phyloP scores from a whole-genome alignment of 257 asterid species.

The Plantago major region DNA sequence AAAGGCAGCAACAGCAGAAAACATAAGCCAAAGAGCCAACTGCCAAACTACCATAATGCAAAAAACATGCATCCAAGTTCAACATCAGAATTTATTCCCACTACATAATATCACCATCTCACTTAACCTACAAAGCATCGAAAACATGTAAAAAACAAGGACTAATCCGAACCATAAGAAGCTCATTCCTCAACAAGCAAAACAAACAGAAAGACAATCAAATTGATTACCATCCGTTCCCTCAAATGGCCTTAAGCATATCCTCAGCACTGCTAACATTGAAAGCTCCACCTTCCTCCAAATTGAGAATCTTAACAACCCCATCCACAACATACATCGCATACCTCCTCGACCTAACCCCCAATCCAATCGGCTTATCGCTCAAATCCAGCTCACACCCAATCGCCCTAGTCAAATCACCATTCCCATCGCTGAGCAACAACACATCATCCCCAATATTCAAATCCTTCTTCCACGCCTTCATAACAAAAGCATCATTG shows the following conservation, averaged over 20 bases:
- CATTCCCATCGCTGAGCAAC: constrained; percentile 90
- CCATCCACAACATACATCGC: constrained; percentile 86
- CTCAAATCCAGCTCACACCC: constrained; percentile 92
- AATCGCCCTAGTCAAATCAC: constrained; percentile 67
- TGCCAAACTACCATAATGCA: background rate
- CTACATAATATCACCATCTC: background rate
- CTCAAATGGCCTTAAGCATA: constrained; percentile 64
- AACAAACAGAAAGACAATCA: constrained; percentile 5
- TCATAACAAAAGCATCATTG: constrained; percentile 93
- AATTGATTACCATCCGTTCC: background rate
- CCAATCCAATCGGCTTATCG: constrained; percentile 89
- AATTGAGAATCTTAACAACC: constrained; percentile 69
- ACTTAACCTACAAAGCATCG: constrained; percentile 5
- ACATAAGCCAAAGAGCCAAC: background rate
- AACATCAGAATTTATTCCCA: constrained; percentile 20
- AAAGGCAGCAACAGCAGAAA: too few species aligned
- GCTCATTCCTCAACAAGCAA: constrained; percentile 18
- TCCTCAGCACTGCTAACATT: constrained; percentile 98
- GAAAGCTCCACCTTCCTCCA: constrained; percentile 98
- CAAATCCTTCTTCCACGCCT: constrained; percentile 88
- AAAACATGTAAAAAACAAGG: background rate
- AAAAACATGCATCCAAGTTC: background rate
- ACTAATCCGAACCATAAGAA: constrained; percentile 12
- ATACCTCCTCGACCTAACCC: constrained; percentile 90
- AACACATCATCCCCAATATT: constrained; percentile 59